Evolutionary conservation across 2,329 filamentous ascomycete genomes (phyloP).

Genomic region (Ophiostoma pallidulum): DNA sequence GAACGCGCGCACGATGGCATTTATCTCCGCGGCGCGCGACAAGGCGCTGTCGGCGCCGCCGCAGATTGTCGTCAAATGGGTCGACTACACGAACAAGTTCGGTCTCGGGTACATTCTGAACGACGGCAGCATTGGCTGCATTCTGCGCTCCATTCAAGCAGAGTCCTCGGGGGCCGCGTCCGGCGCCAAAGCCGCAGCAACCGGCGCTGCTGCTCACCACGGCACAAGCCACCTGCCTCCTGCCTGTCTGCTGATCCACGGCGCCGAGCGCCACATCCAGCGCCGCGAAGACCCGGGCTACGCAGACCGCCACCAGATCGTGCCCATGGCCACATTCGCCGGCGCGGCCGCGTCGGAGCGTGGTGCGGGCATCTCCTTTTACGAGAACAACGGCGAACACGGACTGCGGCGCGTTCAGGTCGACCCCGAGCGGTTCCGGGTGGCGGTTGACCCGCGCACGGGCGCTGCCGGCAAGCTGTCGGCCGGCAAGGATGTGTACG

Average conservation of each 20-base stretch:
- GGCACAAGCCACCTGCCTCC: constrained; percentile 50
- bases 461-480: constrained; percentile 52
- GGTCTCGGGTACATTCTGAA: constrained; percentile 77
- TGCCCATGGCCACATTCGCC: constrained; percentile 47
- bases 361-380: constrained; percentile 54
- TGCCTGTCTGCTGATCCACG: constrained; percentile 60
- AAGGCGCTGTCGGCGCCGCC: constrained; percentile 51
- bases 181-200: too few relatives aligned
- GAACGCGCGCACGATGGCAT: constrained; percentile 53
- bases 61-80: constrained; percentile 67
- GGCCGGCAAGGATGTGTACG: constrained; percentile 53
- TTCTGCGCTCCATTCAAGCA: constrained; percentile 45
- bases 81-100: constrained; percentile 82
- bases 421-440: constrained; percentile 51
- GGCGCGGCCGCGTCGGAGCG: background rate
- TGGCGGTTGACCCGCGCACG: constrained; percentile 42
- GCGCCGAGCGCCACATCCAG: constrained; percentile 61
- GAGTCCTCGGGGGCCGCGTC: constrained; percentile 10
- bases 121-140: constrained; percentile 70
- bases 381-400: constrained; percentile 57
- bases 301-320: constrained; percentile 47
- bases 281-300: constrained; percentile 49
- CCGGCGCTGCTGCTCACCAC: too few relatives aligned
- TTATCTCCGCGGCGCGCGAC: constrained; percentile 43
- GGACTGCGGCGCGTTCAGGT: constrained; percentile 57